Percentiles rank a stretch among this genome's conserved stretches.
phyloP scores from a whole-genome alignment of 1,284 basidiomycete species.

The Pisolithus thermaeus region DNA sequence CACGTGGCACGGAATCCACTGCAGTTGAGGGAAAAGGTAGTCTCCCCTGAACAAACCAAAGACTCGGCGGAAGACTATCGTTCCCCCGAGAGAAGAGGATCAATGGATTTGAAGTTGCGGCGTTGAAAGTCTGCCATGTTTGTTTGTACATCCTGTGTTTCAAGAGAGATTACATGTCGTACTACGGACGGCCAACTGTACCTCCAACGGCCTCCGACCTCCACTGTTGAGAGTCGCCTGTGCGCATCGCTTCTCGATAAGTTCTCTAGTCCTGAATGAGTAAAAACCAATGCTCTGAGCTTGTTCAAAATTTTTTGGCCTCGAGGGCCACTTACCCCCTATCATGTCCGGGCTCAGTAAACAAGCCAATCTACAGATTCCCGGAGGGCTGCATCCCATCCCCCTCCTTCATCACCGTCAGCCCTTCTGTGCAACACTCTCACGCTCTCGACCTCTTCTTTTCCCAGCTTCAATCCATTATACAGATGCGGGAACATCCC shows the following conservation, averaged over 20 bases:
- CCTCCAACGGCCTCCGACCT: too few relatives aligned
- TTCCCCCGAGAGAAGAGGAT: not conserved
- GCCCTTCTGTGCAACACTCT: conserved; percentile 8
- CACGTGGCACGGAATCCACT: not conserved
- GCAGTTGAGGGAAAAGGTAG: not conserved
- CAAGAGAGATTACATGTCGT: too few relatives aligned
- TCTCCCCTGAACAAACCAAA: too few relatives aligned
- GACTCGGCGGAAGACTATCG: not conserved
- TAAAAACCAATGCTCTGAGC: too few relatives aligned
- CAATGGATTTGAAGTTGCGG: not conserved
- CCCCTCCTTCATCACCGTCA: not conserved
- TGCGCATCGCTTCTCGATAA: too few relatives aligned
- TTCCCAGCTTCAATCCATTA: conserved; percentile 20
- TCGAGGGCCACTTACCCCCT: too few relatives aligned
- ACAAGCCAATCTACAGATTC: conserved; percentile 16
- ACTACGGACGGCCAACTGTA: too few relatives aligned
- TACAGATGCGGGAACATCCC: conserved; percentile 27
- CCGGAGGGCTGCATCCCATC: conserved; percentile 17
- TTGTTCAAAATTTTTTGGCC: too few relatives aligned
- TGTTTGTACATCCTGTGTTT: not conserved
- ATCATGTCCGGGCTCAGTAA: conserved; percentile 10
- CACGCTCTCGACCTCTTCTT: conserved; percentile 23
- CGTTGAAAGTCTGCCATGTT: not conserved
- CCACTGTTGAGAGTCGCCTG: too few relatives aligned
- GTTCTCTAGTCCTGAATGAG: too few relatives aligned